Base-by-base conservation (phyloP, 352 stramenopile genomes). In the Globisporangium viniferum region DNA sequence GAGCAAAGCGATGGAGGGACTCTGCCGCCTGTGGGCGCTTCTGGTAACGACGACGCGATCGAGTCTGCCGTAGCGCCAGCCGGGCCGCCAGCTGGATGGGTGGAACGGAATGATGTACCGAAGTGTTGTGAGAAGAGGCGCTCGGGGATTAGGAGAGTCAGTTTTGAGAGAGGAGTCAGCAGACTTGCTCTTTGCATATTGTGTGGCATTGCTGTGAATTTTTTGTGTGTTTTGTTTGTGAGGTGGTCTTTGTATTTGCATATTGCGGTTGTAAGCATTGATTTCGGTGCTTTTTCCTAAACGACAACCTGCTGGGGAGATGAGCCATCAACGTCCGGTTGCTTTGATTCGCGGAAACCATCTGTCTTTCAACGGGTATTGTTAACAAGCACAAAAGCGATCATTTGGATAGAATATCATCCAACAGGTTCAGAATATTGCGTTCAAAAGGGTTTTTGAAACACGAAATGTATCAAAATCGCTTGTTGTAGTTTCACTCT, bases 211-310 rank as follows among this genome's bases (percentile, higher is more conserved):
- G 18, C 5, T 5, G 3, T 33, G 41, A 9, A n/a, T 36, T 5
- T 6, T 8, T 41, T 29, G 55, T 9, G 18, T 9, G 18, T 7
- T 2, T 59, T 9, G 3, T 35, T 22, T 10, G 4, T 6, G 15
- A 5, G 41, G 27, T 61, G 55, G 1, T 61, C 20, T 29, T 2
- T 46, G 2, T 46, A 61, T 5, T 46, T 31, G 9, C 55, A 48
- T 61, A 61, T 61, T 61, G 20, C 15, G 4, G 1, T 14, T 14
- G 10, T 3, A 61, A 3, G 15, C 4, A 9, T 24, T n/a, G 22
- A 29, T 44, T 60, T 60, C 55, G 55, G 55, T 60, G 55, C 29
- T 60, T 60, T 60, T 46, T 18, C 22, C 54, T 31, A 15, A 36
- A 36, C 51, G 51, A 58, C 24, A 58, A 20, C 29, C 51, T 9